These are phyloP conservation scores for Phytophthora pisi DNA, from an alignment of 352 stramenopile genomes.

Conservation along the genomic window DNA sequence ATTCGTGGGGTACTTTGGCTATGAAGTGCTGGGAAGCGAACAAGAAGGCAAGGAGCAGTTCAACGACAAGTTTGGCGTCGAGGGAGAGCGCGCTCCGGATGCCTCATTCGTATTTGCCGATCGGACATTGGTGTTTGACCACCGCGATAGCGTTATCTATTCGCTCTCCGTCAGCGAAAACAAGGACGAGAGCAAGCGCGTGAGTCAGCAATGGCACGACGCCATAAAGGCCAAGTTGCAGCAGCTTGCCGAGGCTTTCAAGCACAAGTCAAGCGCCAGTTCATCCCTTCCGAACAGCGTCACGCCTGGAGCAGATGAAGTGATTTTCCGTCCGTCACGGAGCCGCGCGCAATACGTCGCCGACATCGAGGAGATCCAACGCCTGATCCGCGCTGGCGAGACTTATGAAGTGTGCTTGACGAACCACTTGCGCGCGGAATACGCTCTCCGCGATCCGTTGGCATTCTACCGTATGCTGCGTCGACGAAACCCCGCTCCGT, in stretches of 20 bases:
- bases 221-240: constrained; percentile 23
- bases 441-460: constrained; percentile 51
- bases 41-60: constrained; percentile 28
- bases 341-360: constrained; percentile 80
- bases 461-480: constrained; percentile 93
- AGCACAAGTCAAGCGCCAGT: neutral
- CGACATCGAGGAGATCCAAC: constrained; percentile 89
- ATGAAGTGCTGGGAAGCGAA: constrained; percentile 72
- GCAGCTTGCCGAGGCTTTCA: constrained; percentile 22
- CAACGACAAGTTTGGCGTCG: constrained; percentile 16
- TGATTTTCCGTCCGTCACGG: constrained; percentile 68
- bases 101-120: constrained; percentile 93
- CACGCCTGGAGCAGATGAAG: constrained; percentile 17
- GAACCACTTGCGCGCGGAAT: constrained; percentile 87
- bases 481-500: constrained; percentile 94
- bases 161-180: constrained; percentile 60
- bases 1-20: constrained; percentile 91
- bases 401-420: constrained; percentile 97
- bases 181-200: constrained; percentile 3
- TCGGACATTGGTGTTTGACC: constrained; percentile 90
- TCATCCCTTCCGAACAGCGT: neutral
- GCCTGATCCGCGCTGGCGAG: constrained; percentile 92
- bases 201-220: constrained; percentile 31
- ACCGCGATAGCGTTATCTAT: constrained; percentile 78
- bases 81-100: constrained; percentile 66